Evolutionary conservation across 2,329 filamentous ascomycete genomes (phyloP), one percentile per base, ranked within the genome.

Genomic region (Fusarium albosuccineum): DNA sequence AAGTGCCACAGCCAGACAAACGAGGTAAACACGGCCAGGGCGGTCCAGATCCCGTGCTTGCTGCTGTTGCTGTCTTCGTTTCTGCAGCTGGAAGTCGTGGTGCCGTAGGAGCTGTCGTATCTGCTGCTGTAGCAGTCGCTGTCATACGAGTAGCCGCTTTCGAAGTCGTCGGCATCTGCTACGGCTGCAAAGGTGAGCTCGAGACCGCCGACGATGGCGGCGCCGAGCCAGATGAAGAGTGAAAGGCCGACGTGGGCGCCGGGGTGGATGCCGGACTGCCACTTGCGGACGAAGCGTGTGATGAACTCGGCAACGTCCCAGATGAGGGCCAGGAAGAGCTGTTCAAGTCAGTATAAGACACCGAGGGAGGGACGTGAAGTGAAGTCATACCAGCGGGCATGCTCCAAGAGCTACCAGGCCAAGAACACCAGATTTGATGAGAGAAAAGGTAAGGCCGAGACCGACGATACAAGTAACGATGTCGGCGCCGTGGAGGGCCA

Each of bases 211-310:
- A 75, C 59, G 11, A 74, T 29, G 37, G 71, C 45, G n/a, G 75
- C 71, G 22, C 71, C 58, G 7, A 83, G 64, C 77, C 79, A 83
- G 56, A 83, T 72, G 62, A 83, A 50, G 3, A 84, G 79, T 33
- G 79, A 79, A 13, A 82, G 40, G 53, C 71, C 80, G 34, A 84
- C 79, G 46, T 83, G 81, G 8, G 78, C 79, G 27, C 80, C 82
- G 1, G 82, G 81, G 53, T 82, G 80, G 17, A 83, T 80, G 37
- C 80, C 78, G 4, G 65, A 65, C 26, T 75, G 70, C 49, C 70
- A 74, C 7, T 73, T 75, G 37, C 79, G 78, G 14, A 73, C 57
- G 36, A 67, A 73, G 16, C 79, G 74, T 27, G 75, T 79, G 56
- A 82, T 68, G 48, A 82, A 64, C 44, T 84, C 82, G 30, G 77